Percentiles rank a stretch among this genome's conserved stretches.
Evolutionary conservation across 2,329 filamentous ascomycete genomes (phyloP).

Genomic region (Penicillium vulpinum): DNA sequence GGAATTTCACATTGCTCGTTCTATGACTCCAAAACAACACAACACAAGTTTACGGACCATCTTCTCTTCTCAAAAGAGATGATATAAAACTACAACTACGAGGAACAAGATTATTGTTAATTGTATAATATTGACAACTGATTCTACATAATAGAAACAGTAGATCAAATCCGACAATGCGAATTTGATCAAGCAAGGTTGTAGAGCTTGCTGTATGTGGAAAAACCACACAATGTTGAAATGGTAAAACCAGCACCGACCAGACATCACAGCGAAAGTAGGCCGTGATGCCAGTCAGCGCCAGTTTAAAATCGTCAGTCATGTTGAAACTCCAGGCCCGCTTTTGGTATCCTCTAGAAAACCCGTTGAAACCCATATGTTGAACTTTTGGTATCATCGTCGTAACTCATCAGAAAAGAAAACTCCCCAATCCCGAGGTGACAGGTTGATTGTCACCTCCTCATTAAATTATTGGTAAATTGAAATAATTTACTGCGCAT

Average conservation of each 20-base stretch:
- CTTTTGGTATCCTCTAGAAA: conserved; percentile 40
- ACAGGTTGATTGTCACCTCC: conserved; percentile 42
- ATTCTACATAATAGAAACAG: conserved; percentile 24
- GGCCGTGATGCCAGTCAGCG: conserved; percentile 23
- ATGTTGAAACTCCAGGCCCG: conserved; percentile 44
- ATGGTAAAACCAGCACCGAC: conserved; percentile 28
- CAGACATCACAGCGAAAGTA: conserved; percentile 18
- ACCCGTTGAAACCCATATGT: conserved; percentile 42
- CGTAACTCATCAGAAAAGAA: conserved; percentile 40
- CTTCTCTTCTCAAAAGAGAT: too few species aligned
- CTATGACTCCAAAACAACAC: too few species aligned
- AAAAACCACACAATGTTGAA: conserved; percentile 40
- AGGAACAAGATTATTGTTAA: background rate
- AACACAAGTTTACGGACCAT: too few species aligned
- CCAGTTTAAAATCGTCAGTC: conserved; percentile 54
- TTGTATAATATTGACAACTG: conserved; percentile 25
- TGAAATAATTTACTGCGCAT: conserved; percentile 57
- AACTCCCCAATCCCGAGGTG: conserved; percentile 33
- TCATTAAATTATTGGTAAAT: conserved; percentile 22
- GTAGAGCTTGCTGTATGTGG: conserved; percentile 15
- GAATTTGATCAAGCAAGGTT: conserved; percentile 20
- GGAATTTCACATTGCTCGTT: too few species aligned
- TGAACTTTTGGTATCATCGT: conserved; percentile 47
- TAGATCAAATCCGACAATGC: conserved; percentile 29
- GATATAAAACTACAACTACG: background rate